phyloP scores from a whole-genome alignment of 192 early-diverging fungal species.

The Chytriomyces sp. region DNA sequence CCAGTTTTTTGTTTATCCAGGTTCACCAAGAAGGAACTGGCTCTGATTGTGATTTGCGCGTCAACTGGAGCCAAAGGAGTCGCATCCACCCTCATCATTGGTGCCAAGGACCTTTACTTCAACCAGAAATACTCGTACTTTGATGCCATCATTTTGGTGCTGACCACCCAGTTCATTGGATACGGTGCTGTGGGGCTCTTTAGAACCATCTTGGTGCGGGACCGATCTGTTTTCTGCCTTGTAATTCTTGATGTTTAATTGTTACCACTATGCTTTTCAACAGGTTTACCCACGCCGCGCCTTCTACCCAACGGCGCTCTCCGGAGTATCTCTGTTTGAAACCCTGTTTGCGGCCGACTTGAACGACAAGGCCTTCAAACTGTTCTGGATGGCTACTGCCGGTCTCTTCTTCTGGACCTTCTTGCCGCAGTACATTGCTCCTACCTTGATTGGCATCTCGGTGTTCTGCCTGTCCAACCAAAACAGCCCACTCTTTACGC shows the following conservation, averaged over 20 bases:
- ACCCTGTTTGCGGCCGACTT: slow-evolving; percentile 66
- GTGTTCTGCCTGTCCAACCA: slow-evolving; percentile 9
- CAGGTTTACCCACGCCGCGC: slow-evolving; percentile 75
- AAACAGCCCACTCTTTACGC: neutral
- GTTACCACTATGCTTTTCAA: too few relatives aligned
- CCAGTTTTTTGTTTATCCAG: neutral
- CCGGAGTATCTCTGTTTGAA: slow-evolving; percentile 75
- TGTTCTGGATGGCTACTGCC: slow-evolving; percentile 58
- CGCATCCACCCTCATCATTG: slow-evolving; percentile 20
- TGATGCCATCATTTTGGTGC: slow-evolving; percentile 57
- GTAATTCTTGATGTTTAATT: too few relatives aligned
- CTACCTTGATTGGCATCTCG: slow-evolving; percentile 9
- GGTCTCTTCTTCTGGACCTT: slow-evolving; percentile 56
- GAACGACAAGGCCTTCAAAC: slow-evolving; percentile 47
- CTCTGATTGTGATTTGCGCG: slow-evolving; percentile 63
- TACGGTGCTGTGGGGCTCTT: slow-evolving; percentile 69
- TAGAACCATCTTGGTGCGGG: slow-evolving; percentile 69
- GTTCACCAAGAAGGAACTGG: slow-evolving; percentile 77
- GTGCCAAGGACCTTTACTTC: slow-evolving; percentile 31
- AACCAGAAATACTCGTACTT: slow-evolving; percentile 37
- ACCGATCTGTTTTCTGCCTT: too few relatives aligned
- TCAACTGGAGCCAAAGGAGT: slow-evolving; percentile 6
- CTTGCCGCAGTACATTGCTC: slow-evolving; percentile 57
- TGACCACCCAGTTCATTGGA: slow-evolving; percentile 46
- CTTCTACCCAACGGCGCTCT: slow-evolving; percentile 79